Evolutionary conservation across 164 flowering plant species (phyloP).

Genomic region (Vitis cinerea): DNA sequence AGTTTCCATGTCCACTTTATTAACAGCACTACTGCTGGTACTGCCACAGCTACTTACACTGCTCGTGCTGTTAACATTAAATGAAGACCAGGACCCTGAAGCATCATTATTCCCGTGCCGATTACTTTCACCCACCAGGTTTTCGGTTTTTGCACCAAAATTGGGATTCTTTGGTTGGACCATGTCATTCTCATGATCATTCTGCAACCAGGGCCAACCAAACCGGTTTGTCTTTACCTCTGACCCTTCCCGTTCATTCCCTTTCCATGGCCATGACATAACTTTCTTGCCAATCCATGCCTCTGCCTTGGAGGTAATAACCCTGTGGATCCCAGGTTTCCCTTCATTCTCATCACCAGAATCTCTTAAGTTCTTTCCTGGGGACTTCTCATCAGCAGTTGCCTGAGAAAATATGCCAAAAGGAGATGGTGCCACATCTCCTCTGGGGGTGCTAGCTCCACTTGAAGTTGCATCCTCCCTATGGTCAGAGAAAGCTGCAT

Average conservation of each 20-base stretch:
- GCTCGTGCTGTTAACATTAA: constrained; percentile 80
- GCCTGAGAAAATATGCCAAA: constrained; percentile 47
- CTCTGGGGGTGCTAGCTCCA: constrained; percentile 93
- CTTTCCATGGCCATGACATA: constrained; percentile 88
- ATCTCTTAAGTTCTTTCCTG: constrained; percentile 40
- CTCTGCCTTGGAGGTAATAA: constrained; percentile 78
- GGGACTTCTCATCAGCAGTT: constrained; percentile 41
- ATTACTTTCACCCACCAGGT: constrained; percentile 40
- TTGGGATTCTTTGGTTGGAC: constrained; percentile 37
- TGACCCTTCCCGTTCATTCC: constrained; percentile 53
- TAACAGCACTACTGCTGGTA: constrained; percentile 72
- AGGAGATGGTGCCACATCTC: constrained; percentile 49
- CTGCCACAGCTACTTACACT: constrained; percentile 93
- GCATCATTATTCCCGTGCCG: constrained; percentile 58
- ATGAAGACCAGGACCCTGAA: constrained; percentile 81
- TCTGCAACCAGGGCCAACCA: constrained; percentile 58
- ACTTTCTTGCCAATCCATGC: constrained; percentile 82
- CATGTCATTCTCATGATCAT: constrained; percentile 54
- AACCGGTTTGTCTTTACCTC: constrained; percentile 45
- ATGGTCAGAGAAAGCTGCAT: constrained; percentile 55
- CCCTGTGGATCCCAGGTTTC: constrained; percentile 63
- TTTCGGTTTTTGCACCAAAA: constrained; percentile 39
- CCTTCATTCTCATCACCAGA: constrained; percentile 72
- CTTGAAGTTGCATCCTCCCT: constrained; percentile 85
- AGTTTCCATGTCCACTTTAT: constrained; percentile 67